phyloP scores from a whole-genome alignment of 805 yeast species.

The Candida boidinii region DNA sequence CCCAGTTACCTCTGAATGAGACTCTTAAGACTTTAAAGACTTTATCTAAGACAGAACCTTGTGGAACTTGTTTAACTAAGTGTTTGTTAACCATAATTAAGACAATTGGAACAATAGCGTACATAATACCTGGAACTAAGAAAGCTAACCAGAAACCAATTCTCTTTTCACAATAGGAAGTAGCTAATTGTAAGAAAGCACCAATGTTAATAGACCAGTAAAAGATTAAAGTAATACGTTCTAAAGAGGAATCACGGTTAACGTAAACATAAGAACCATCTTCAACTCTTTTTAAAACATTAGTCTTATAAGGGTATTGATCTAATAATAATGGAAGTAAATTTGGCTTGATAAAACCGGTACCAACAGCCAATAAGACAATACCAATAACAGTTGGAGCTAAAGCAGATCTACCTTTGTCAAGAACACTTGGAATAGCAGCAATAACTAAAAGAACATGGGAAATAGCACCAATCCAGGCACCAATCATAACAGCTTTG shows the following conservation, averaged over 20 bases:
- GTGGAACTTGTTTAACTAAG: constrained; percentile 25
- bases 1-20: constrained; percentile 33
- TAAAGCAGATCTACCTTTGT: constrained; percentile 26
- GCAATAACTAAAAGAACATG: constrained; percentile 42
- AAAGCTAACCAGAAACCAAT: constrained; percentile 50
- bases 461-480: constrained; percentile 34
- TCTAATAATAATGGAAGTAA: constrained; percentile 43
- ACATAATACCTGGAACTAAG: constrained; percentile 47
- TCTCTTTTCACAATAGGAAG: constrained; percentile 41
- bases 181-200: constrained; percentile 43
- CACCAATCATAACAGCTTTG: constrained; percentile 42
- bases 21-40: constrained; percentile 31
- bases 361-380: constrained; percentile 32
- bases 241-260: constrained; percentile 34
- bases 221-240: constrained; percentile 32
- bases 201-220: constrained; percentile 52
- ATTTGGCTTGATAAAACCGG: constrained; percentile 49
- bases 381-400: constrained; percentile 34
- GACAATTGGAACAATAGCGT: constrained; percentile 41
- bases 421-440: constrained; percentile 35
- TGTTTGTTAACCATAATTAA: constrained; percentile 27
- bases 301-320: constrained; percentile 55
- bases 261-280: constrained; percentile 60
- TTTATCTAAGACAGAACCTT: constrained; percentile 40
- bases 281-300: constrained; percentile 48